Percentiles rank a stretch among this genome's conserved stretches.
Conservation (phyloP, 768 basidiomycete genomes). For the Atractiella rhizophila region DNA sequence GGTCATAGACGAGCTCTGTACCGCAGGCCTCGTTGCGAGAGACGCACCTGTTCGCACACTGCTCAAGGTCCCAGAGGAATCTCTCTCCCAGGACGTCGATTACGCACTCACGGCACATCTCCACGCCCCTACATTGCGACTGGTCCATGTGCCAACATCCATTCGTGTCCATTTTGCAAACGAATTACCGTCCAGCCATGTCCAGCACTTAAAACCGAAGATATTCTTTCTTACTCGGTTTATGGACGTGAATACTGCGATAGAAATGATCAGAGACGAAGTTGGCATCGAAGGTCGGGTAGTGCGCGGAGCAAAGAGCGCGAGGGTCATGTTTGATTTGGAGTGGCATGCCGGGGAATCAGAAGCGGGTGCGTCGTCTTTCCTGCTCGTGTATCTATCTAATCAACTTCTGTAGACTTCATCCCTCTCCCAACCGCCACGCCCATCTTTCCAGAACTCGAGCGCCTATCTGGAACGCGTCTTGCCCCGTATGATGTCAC, state of each 20-base stretch:
- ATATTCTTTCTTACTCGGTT: conserved; percentile 41
- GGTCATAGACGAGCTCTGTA: too few species aligned
- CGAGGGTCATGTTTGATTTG: conserved; percentile 42
- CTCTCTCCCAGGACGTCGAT: too few species aligned
- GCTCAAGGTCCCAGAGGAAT: too few species aligned
- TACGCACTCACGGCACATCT: conserved; percentile 45
- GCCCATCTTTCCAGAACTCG: neutral
- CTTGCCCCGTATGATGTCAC: neutral
- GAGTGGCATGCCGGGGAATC: conserved; percentile 22
- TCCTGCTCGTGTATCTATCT: too few species aligned
- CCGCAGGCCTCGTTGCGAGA: too few species aligned
- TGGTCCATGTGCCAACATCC: conserved; percentile 50
- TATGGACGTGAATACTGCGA: conserved; percentile 29
- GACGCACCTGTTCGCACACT: too few species aligned
- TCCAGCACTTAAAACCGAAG: conserved; percentile 47
- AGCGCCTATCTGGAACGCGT: neutral
- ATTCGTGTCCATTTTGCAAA: too few species aligned
- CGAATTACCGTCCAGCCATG: conserved; percentile 34
- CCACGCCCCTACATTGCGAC: conserved; percentile 38
- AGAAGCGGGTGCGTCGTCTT: too few species aligned
- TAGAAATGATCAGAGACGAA: conserved; percentile 33
- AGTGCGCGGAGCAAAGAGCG: conserved; percentile 41
- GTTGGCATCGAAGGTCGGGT: conserved; percentile 39
- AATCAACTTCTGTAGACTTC: too few species aligned
- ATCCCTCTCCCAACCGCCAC: neutral